A percentile compares a stretch with the other conserved stretches of the same genome.
Evolutionary conservation across 2,329 filamentous ascomycete genomes (phyloP).

Genomic region (Aspergillus pseudoviridinutans): DNA sequence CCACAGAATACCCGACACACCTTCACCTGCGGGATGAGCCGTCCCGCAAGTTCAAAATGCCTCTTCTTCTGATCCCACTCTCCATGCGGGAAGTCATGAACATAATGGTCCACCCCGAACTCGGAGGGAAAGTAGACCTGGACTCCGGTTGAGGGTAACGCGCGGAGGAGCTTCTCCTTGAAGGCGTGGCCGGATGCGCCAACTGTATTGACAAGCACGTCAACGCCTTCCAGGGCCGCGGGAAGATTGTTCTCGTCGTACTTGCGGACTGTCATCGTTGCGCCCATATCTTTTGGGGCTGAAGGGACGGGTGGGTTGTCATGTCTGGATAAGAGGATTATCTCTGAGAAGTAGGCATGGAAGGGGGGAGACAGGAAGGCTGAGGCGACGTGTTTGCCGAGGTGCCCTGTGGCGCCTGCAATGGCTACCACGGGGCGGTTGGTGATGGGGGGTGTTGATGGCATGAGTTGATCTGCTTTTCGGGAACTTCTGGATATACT

Average conservation of each 20-base stretch:
- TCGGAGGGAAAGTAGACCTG: conserved; percentile 36
- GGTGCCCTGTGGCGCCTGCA: conserved; percentile 24
- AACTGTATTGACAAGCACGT: conserved; percentile 31
- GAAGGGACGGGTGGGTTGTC: conserved; percentile 1
- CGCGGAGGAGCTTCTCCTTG: conserved; percentile 24
- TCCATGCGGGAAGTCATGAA: conserved; percentile 32
- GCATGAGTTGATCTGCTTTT: neutral
- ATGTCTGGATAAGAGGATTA: conserved; percentile 22
- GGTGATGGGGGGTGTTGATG: neutral
- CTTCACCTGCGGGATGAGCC: conserved; percentile 15
- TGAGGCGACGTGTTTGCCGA: conserved; percentile 19
- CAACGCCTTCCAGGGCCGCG: conserved; percentile 23
- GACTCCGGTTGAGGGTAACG: conserved; percentile 21
- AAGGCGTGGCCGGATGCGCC: conserved; percentile 24
- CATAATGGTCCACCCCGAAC: conserved; percentile 37
- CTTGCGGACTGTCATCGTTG: conserved; percentile 12
- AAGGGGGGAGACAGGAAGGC: conserved; percentile 21
- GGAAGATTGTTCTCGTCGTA: conserved; percentile 20
- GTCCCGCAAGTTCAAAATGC: conserved; percentile 20
- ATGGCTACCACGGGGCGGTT: conserved; percentile 17
- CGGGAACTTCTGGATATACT: neutral
- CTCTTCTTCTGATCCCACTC: conserved; percentile 34
- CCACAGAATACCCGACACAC: conserved; percentile 31
- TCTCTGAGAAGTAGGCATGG: conserved; percentile 16
- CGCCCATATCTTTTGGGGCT: neutral